Percentiles rank a stretch among this genome's conserved stretches.
Conservation (phyloP, 73 alveolate genomes). For the Paramecium octaurelia region DNA sequence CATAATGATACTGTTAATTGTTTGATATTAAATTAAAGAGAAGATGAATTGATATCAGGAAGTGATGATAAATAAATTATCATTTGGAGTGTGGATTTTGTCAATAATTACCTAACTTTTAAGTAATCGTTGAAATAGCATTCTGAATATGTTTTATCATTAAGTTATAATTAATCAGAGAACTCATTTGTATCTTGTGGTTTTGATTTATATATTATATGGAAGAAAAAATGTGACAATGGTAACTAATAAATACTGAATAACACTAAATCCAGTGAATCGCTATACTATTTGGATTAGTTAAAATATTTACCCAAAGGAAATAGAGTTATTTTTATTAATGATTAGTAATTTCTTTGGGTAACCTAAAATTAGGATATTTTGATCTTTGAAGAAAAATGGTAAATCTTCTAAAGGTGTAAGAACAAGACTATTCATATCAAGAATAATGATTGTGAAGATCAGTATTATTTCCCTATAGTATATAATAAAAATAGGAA, state of each 20-base stretch:
- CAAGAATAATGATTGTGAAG: not conserved
- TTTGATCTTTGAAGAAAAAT: not conserved
- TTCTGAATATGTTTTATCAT: not conserved
- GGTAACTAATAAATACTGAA: not conserved
- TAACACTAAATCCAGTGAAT: not conserved
- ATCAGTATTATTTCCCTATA: not conserved
- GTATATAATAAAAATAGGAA: not conserved
- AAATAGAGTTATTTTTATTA: not conserved
- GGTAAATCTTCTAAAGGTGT: not conserved
- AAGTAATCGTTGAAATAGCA: not conserved
- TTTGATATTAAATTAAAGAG: not conserved
- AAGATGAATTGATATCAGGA: not conserved
- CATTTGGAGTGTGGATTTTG: not conserved
- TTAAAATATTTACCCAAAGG: not conserved
- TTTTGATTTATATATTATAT: not conserved
- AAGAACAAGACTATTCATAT: not conserved
- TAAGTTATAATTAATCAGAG: not conserved
- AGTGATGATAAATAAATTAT: not conserved
- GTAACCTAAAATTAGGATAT: not conserved
- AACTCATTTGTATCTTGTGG: not conserved
- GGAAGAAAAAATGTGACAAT: not conserved
- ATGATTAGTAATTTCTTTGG: not conserved
- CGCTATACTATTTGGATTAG: not conserved
- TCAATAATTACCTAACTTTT: not conserved
- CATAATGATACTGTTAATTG: not conserved